phyloP scores from a whole-genome alignment of 1,284 basidiomycete species.

The Leccinum solheimii region DNA sequence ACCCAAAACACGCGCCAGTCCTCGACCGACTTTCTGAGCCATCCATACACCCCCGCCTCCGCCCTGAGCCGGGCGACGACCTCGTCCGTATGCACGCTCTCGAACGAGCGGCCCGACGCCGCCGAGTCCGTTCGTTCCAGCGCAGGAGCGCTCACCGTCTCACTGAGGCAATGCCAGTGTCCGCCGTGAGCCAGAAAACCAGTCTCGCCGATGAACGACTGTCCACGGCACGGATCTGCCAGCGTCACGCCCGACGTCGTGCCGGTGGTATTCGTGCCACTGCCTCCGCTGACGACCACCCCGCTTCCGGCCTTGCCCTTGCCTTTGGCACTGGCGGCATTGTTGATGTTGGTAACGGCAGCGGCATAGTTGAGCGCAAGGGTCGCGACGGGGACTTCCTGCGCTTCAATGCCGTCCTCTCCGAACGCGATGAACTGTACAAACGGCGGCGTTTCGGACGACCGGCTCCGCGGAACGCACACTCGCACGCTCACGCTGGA shows the following conservation, averaged over 20 bases:
- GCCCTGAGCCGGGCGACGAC: slow-evolving; percentile 43
- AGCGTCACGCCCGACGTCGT: slow-evolving; percentile 44
- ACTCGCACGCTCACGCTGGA: slow-evolving; percentile 56
- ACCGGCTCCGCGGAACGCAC: slow-evolving; percentile 33
- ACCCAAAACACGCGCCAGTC: slow-evolving; percentile 82
- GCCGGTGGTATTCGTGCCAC: not conserved
- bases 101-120: slow-evolving; percentile 45
- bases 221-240: slow-evolving; percentile 50
- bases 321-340: slow-evolving; percentile 14
- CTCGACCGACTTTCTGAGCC: slow-evolving; percentile 64
- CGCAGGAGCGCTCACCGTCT: slow-evolving; percentile 31
- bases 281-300: not conserved
- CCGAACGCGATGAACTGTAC: slow-evolving; percentile 68
- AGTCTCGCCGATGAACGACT: slow-evolving; percentile 62
- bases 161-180: slow-evolving; percentile 61
- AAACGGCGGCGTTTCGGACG: slow-evolving; percentile 36
- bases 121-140: slow-evolving; percentile 44
- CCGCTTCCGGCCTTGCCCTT: slow-evolving; percentile 24
- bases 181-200: slow-evolving; percentile 67
- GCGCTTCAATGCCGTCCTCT: slow-evolving; percentile 68
- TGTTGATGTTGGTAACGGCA: not conserved
- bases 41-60: slow-evolving; percentile 70
- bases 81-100: slow-evolving; percentile 55
- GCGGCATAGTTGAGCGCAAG: slow-evolving; percentile 31
- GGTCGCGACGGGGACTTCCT: slow-evolving; percentile 53